These are phyloP conservation scores for Paracoccidioides lutzii DNA, from an alignment of 2,329 filamentous ascomycete genomes.

Conservation along the genomic window DNA sequence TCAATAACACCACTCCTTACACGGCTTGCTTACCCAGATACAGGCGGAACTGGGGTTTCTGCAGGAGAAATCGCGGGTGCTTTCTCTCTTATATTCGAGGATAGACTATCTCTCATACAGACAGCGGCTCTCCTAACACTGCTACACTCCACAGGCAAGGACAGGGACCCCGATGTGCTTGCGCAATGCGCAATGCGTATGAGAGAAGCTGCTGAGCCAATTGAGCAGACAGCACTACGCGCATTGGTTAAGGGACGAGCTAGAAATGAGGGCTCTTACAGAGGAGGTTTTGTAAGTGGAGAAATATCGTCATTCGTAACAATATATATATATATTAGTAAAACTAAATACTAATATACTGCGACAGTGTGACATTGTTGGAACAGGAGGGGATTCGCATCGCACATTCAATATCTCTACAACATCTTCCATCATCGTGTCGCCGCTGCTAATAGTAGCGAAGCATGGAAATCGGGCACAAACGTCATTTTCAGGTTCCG, in stretches of 20 bases:
- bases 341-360: background rate
- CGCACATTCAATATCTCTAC: slow-evolving; percentile 98
- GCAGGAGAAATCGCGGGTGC: slow-evolving; percentile 79
- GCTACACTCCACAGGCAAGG: slow-evolving; percentile 79
- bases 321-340: too few relatives aligned
- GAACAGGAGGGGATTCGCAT: slow-evolving; percentile 90
- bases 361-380: slow-evolving; percentile 77
- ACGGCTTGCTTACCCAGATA: slow-evolving; percentile 32
- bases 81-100: slow-evolving; percentile 81
- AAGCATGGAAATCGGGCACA: slow-evolving; percentile 96
- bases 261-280: slow-evolving; percentile 58
- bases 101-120: slow-evolving; percentile 78
- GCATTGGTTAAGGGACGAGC: slow-evolving; percentile 48
- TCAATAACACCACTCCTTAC: slow-evolving; percentile 38
- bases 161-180: slow-evolving; percentile 72
- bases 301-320: too few relatives aligned
- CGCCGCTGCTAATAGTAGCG: slow-evolving; percentile 68
- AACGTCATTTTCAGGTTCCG: slow-evolving; percentile 89
- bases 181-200: slow-evolving; percentile 73
- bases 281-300: slow-evolving; percentile 63
- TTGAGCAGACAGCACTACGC: slow-evolving; percentile 52
- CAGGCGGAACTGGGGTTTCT: slow-evolving; percentile 42
- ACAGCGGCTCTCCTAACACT: slow-evolving; percentile 77
- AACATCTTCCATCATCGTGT: slow-evolving; percentile 83
- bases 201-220: slow-evolving; percentile 61